phyloP scores from a whole-genome alignment of 176 grass and related monocot genomes.

The Musa troglodytarum region DNA sequence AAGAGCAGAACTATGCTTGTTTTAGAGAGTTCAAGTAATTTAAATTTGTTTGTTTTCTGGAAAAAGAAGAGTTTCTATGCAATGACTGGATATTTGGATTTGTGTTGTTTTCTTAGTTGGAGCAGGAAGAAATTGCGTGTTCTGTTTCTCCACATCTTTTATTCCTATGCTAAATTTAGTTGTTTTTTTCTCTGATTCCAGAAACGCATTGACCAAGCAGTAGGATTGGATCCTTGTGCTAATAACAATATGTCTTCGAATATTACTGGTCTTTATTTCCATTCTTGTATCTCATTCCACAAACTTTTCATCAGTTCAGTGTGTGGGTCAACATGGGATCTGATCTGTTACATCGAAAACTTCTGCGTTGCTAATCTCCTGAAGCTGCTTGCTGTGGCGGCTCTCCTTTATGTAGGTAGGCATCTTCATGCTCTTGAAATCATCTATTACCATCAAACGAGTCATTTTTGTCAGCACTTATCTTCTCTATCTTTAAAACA shows the following conservation, averaged over 20 bases:
- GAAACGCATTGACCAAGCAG: not conserved
- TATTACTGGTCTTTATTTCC: not conserved
- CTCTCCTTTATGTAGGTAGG: slow-evolving; percentile 45
- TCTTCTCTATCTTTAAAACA: slow-evolving; percentile 19
- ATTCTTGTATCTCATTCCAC: not conserved
- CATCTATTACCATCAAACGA: not conserved
- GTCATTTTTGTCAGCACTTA: slow-evolving; percentile 1
- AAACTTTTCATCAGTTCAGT: slow-evolving; percentile 25
- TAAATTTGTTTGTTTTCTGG: no score
- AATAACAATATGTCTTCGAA: not conserved
- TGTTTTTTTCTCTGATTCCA: not conserved
- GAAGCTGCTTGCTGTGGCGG: slow-evolving; percentile 32
- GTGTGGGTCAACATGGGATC: slow-evolving; percentile 44
- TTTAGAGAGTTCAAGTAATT: no score
- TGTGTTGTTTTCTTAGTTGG: not conserved
- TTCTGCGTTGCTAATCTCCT: slow-evolving; percentile 48
- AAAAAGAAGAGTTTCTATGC: no score
- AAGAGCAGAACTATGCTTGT: no score
- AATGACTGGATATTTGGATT: no score
- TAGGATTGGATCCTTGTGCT: not conserved
- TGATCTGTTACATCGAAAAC: slow-evolving; percentile 59
- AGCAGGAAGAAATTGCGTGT: not conserved
- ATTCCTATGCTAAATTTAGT: not conserved
- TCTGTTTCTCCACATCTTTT: not conserved
- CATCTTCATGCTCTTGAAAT: not conserved